Conservation (phyloP, 768 basidiomycete species). For the Tylopilus plumbeoviolaceoides region DNA sequence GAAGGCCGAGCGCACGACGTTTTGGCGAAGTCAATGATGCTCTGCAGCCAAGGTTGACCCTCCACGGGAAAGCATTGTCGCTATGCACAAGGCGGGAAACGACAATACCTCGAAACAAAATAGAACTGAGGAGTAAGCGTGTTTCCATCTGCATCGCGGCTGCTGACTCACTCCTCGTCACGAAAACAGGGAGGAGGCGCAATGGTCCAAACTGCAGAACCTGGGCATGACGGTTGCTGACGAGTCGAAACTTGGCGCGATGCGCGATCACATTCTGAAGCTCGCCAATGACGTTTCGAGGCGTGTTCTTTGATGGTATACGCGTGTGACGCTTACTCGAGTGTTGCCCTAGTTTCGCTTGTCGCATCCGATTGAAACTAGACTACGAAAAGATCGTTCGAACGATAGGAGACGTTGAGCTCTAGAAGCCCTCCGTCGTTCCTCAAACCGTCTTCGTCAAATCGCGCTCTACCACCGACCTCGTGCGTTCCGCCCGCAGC, state of each 20-base stretch:
- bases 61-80: conserved; percentile 66
- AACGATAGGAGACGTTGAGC: conserved; percentile 62
- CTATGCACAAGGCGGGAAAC: conserved; percentile 51
- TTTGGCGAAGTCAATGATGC: conserved; percentile 65
- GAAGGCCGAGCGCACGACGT: conserved; percentile 72
- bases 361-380: conserved; percentile 57
- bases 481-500: conserved; percentile 39
- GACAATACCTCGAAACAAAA: conserved; percentile 39
- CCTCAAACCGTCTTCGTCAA: conserved; percentile 90
- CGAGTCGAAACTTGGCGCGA: conserved; percentile 80
- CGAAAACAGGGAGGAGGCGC: conserved; percentile 64
- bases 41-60: conserved; percentile 53
- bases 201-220: conserved; percentile 76
- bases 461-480: conserved; percentile 37
- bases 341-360: conserved; percentile 50
- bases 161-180: background rate
- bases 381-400: conserved; percentile 63
- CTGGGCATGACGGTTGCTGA: conserved; percentile 81
- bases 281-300: conserved; percentile 76
- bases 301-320: conserved; percentile 34
- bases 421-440: conserved; percentile 85
- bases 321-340: background rate
- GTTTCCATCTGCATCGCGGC: background rate
- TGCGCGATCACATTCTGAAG: conserved; percentile 86
- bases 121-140: conserved; percentile 75